phyloP scores from a whole-genome alignment of 257 asterid species.

The Gardenia jasminoides region DNA sequence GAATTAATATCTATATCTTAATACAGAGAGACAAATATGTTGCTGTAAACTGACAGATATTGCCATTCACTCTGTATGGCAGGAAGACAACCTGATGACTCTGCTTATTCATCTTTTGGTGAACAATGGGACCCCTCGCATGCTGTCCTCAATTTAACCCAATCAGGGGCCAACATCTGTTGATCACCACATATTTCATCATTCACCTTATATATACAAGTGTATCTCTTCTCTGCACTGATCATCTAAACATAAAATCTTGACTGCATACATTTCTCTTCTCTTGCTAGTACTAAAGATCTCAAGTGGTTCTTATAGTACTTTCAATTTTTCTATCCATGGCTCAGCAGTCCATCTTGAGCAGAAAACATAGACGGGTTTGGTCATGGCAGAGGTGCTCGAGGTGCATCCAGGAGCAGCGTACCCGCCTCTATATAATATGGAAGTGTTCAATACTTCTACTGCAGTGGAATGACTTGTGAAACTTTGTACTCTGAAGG shows the following conservation, averaged over 20 bases:
- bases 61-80: conserved; percentile 28
- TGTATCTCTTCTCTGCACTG: not conserved
- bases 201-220: not conserved
- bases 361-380: conserved; percentile 28
- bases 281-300: not conserved
- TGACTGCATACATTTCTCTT: not conserved
- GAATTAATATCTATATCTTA: conserved; percentile 12
- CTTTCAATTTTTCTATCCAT: conserved; percentile 21
- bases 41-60: conserved; percentile 17
- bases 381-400: conserved; percentile 56
- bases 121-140: conserved; percentile 52
- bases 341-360: conserved; percentile 34
- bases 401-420: conserved; percentile 65
- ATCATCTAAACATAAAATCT: not conserved
- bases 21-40: conserved; percentile 16
- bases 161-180: conserved; percentile 38
- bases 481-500: conserved; percentile 22
- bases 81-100: conserved; percentile 39
- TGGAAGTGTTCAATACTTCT: conserved; percentile 79
- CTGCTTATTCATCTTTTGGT: conserved; percentile 37
- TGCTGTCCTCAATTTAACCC: conserved; percentile 35
- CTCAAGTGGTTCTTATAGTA: not conserved
- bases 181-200: conserved; percentile 29
- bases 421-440: conserved; percentile 71
- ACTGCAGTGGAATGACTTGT: conserved; percentile 51